A percentile compares a stretch with the other conserved stretches of the same genome.
Evolutionary conservation across 306 rosid species (phyloP).

Genomic region (Citrullus colocynthis): DNA sequence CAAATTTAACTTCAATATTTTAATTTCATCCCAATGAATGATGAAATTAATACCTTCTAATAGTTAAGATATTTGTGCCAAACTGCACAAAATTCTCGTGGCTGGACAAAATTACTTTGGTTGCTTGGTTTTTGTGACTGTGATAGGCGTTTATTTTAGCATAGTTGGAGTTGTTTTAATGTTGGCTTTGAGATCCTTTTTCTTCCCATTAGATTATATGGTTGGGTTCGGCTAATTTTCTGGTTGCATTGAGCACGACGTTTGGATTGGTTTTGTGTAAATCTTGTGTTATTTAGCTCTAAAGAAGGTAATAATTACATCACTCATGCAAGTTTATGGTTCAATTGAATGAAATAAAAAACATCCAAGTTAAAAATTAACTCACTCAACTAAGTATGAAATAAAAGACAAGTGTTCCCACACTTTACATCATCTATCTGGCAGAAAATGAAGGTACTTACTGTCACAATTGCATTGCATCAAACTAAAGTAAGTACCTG

Average conservation of each 20-base stretch:
- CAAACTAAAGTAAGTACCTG: constrained; percentile 42
- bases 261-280: no score
- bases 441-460: neutral
- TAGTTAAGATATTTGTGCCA: neutral
- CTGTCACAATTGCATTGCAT: neutral
- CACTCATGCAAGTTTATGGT: neutral
- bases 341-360: neutral
- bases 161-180: neutral
- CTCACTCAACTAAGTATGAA: neutral
- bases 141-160: neutral
- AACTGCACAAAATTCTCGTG: neutral
- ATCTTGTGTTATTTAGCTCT: neutral
- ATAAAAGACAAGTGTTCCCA: neutral
- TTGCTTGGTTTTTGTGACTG: neutral
- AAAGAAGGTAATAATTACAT: neutral
- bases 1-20: neutral
- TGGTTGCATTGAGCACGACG: neutral
- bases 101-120: neutral
- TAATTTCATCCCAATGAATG: neutral
- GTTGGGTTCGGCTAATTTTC: neutral
- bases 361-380: neutral
- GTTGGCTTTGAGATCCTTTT: neutral
- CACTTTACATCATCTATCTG: neutral
- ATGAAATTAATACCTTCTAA: neutral
- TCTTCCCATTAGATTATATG: neutral